Conservation (phyloP, 495 filamentous ascomycete species). For the Elasticomyces elasticus region DNA sequence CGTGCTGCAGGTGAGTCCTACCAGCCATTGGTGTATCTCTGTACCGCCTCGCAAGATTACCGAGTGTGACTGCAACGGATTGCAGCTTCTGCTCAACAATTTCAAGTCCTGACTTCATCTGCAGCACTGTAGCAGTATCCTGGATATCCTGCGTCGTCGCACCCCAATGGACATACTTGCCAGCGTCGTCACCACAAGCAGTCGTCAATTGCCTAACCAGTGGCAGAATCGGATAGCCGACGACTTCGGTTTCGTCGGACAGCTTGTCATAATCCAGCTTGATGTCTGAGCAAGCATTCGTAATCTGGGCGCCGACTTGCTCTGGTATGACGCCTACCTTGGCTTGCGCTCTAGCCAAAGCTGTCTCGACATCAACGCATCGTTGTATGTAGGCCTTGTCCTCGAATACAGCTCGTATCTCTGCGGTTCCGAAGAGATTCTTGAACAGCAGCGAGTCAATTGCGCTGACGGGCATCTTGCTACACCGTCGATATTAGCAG, state of each 20-base stretch:
- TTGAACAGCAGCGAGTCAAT: slow-evolving; percentile 44
- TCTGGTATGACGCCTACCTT: slow-evolving; percentile 37
- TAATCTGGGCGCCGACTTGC: slow-evolving; percentile 35
- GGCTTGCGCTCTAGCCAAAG: slow-evolving; percentile 40
- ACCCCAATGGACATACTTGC: slow-evolving; percentile 46
- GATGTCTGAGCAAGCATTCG: slow-evolving; percentile 26
- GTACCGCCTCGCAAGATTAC: slow-evolving; percentile 33
- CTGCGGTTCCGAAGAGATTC: slow-evolving; percentile 42
- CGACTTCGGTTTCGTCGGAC: slow-evolving; percentile 41
- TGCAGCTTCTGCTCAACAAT: slow-evolving; percentile 35
- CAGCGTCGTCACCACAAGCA: slow-evolving; percentile 35
- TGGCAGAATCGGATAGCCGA: slow-evolving; percentile 45
- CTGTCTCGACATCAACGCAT: slow-evolving; percentile 43
- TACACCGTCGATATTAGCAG: no score
- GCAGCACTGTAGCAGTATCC: slow-evolving; percentile 41
- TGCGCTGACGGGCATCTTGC: slow-evolving; percentile 21
- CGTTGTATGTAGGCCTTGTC: slow-evolving; percentile 42
- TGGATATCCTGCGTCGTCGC: slow-evolving; percentile 50
- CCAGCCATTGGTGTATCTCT: slow-evolving; percentile 44
- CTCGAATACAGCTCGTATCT: slow-evolving; percentile 43
- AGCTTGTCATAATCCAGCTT: slow-evolving; percentile 36
- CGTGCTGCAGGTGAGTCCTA: slow-evolving; percentile 44
- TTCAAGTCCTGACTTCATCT: slow-evolving; percentile 39
- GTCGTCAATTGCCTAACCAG: slow-evolving; percentile 38
- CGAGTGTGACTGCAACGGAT: slow-evolving; percentile 32